Percentiles rank a stretch among this genome's conserved stretches.
Evolutionary conservation across 768 basidiomycete genomes (phyloP).

Genomic region (Termitomyces sp.): DNA sequence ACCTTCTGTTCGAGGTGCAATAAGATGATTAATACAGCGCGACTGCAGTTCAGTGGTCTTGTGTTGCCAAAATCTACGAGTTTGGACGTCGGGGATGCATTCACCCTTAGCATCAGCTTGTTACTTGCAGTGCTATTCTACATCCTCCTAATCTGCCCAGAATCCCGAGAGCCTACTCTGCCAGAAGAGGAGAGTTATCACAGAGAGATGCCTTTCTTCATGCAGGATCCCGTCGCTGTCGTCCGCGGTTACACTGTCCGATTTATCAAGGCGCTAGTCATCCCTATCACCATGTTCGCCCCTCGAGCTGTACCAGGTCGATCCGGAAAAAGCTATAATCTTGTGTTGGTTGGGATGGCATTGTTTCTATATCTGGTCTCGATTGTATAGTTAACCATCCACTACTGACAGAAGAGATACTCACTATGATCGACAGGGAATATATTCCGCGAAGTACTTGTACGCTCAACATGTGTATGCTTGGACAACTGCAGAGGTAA

Average conservation of each 20-base stretch:
- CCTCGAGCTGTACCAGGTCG: slow-evolving; percentile 44
- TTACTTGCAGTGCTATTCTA: slow-evolving; percentile 32
- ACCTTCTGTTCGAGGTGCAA: slow-evolving; percentile 4
- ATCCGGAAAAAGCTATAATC: slow-evolving; percentile 61
- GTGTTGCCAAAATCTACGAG: slow-evolving; percentile 56
- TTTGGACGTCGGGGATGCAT: slow-evolving; percentile 38
- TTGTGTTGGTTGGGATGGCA: slow-evolving; percentile 61
- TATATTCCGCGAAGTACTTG: slow-evolving; percentile 73
- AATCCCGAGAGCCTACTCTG: slow-evolving; percentile 36
- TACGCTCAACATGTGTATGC: slow-evolving; percentile 70
- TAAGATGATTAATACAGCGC: not conserved
- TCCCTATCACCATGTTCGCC: slow-evolving; percentile 66
- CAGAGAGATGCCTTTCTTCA: slow-evolving; percentile 18
- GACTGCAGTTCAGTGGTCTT: slow-evolving; percentile 37
- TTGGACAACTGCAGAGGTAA: slow-evolving; percentile 59
- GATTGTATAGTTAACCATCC: slow-evolving; percentile 46
- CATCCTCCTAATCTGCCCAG: slow-evolving; percentile 45
- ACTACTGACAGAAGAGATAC: not conserved
- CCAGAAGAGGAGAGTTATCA: slow-evolving; percentile 15
- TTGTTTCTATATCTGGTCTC: slow-evolving; percentile 64
- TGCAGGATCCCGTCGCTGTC: slow-evolving; percentile 26
- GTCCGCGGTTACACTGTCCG: slow-evolving; percentile 20
- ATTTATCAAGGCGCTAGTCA: slow-evolving; percentile 42
- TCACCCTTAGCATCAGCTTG: slow-evolving; percentile 38
- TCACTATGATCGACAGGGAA: slow-evolving; percentile 36